These are phyloP conservation scores for Rhizopogon sp. DNA, from an alignment of 768 basidiomycete genomes.

Conservation along the genomic window DNA sequence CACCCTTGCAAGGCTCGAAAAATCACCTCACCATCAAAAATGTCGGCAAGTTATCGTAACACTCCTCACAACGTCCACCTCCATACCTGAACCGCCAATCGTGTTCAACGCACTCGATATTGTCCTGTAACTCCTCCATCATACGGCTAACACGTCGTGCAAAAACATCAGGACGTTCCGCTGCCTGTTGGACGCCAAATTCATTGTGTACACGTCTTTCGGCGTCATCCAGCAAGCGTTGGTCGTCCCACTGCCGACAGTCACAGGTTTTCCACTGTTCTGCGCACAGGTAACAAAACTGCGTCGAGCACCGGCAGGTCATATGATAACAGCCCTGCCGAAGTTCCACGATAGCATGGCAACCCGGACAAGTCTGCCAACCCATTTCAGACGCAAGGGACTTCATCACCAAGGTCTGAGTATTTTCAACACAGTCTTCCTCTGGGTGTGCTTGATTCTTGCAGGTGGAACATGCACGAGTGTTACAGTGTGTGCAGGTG, in stretches of 20 bases:
- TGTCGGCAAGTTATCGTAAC: constrained; percentile 29
- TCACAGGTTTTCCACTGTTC: constrained; percentile 55
- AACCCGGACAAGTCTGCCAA: constrained; percentile 65
- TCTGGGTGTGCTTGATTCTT: constrained; percentile 40
- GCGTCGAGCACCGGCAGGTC: constrained; percentile 41
- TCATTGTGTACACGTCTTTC: constrained; percentile 13
- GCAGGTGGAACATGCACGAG: constrained; percentile 42
- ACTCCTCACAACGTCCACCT: constrained; percentile 42
- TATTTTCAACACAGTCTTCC: constrained; percentile 38
- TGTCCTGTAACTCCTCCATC: constrained; percentile 41
- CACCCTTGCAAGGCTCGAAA: no score
- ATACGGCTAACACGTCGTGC: constrained; percentile 13
- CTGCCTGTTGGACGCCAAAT: constrained; percentile 7
- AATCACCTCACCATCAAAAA: constrained; percentile 42
- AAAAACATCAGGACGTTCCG: constrained; percentile 13
- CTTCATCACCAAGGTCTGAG: constrained; percentile 35
- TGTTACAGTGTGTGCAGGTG: constrained; percentile 35
- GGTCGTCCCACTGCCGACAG: constrained; percentile 65
- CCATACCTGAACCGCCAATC: constrained; percentile 42
- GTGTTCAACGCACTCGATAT: constrained; percentile 39
- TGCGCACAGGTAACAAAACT: constrained; percentile 68
- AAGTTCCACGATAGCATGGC: constrained; percentile 52
- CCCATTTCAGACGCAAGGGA: constrained; percentile 38
- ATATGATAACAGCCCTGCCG: constrained; percentile 61
- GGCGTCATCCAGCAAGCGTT: constrained; percentile 25